phyloP scores from a whole-genome alignment of 495 filamentous ascomycete genomes.

The Jackrogersella multiformis region DNA sequence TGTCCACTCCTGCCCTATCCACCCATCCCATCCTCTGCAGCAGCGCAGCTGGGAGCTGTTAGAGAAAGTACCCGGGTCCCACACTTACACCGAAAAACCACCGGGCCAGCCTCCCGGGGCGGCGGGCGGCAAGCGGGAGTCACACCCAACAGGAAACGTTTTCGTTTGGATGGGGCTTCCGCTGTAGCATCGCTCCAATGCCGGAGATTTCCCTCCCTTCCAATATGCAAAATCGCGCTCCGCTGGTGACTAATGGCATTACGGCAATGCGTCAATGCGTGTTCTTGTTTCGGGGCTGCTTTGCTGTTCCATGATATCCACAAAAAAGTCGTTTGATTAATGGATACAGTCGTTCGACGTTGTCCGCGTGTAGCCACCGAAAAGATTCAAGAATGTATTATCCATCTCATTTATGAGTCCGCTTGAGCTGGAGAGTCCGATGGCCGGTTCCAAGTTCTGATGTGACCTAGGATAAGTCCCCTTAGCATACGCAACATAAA shows the following conservation, averaged over 20 bases:
- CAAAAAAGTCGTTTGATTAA: constrained; percentile 15
- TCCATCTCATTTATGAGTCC: constrained; percentile 17
- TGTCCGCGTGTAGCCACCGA: not conserved
- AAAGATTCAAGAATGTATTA: not conserved
- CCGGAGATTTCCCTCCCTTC: constrained; percentile 10
- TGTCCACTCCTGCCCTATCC: not conserved
- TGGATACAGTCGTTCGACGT: constrained; percentile 17
- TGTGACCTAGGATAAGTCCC: constrained; percentile 69
- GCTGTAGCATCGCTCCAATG: constrained; percentile 11
- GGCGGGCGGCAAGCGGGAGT: constrained; percentile 20
- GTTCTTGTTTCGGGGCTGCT: not conserved
- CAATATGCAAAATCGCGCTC: constrained; percentile 22
- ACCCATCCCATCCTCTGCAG: not conserved
- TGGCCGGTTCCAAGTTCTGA: constrained; percentile 87
- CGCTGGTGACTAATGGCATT: constrained; percentile 6
- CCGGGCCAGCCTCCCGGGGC: constrained; percentile 27
- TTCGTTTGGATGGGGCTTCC: constrained; percentile 10
- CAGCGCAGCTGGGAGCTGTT: too few species aligned
- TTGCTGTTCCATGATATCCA: not conserved
- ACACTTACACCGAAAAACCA: constrained; percentile 42
- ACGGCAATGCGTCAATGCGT: not conserved
- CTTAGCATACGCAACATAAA: constrained; percentile 21
- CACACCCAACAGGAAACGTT: constrained; percentile 2
- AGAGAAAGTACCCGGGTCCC: constrained; percentile 34
- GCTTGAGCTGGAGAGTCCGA: constrained; percentile 45